Base-by-base conservation (phyloP, 345 rosid genomes). In the Melaleuca quinquenervia region DNA sequence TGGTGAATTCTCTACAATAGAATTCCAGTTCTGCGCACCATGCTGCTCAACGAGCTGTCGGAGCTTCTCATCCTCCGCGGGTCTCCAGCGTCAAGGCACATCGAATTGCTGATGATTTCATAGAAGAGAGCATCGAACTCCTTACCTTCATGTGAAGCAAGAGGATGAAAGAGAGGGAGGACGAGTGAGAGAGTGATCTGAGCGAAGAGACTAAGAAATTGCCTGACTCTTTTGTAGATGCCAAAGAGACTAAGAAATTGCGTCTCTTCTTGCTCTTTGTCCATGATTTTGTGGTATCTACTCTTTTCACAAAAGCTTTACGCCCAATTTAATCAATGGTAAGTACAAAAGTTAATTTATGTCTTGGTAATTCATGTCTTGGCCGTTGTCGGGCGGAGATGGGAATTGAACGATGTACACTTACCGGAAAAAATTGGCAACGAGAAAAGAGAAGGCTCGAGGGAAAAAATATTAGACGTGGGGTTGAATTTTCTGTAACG, bases 21-120 rank as follows among this genome's bases (percentile, higher is more conserved):
- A 94, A 86, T 94, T 94, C 96, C 96, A 94, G 85, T 93, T 94
- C 84, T 91, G 95, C 1, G 96, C 92, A 88, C 96, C 96, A 29
- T 85, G 90, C 85, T 93, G 91, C 78, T 93, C 90, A 50, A 94
- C 95, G 54, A 94, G 94, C 86, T 89, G 93, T 84, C 92, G 89
- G 70, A 94, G 96, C 86, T 91, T 93, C 86, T 93, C 94, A 86
- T 94, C 96, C 85, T 94, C 96, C 22, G 91, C 94, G 0, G 95
- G 94, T 62, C 95, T 91, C 96, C 96, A 36, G 56, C 36, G 13
- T 88, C 85, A 6, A 87, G 88, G 26, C 86, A 87, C 7, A 7
- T 18, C 58, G 44, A 74, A 32, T 90, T 41, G 45, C 7, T 36
- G 18, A 74, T 20, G 41, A 91, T 86, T 22, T 86, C 58, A 22